Conservation (phyloP, 2,329 filamentous ascomycete species). For the Penicillium sp. region DNA sequence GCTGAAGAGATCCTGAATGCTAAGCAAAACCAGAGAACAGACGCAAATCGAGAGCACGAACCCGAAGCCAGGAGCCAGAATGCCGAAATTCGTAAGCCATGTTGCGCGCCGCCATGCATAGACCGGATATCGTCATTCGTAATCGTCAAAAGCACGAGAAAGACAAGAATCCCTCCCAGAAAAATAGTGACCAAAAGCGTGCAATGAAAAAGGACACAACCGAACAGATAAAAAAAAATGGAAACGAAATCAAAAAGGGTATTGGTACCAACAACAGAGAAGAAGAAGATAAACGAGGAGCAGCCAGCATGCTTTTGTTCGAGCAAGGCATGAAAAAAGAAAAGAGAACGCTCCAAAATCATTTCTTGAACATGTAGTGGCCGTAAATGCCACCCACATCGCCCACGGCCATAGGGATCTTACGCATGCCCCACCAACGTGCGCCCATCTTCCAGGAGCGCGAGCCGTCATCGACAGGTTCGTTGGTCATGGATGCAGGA, state of each 20-base stretch:
- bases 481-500: slow-evolving; percentile 43
- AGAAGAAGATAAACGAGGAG: slow-evolving; percentile 15
- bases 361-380: slow-evolving; percentile 65
- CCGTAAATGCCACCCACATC: slow-evolving; percentile 66
- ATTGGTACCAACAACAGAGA: slow-evolving; percentile 26
- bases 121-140: slow-evolving; percentile 38
- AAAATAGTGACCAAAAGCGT: slow-evolving; percentile 12
- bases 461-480: slow-evolving; percentile 60
- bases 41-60: slow-evolving; percentile 35
- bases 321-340: slow-evolving; percentile 17
- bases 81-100: slow-evolving; percentile 38
- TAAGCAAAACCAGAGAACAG: slow-evolving; percentile 34
- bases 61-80: slow-evolving; percentile 35
- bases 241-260: slow-evolving; percentile 27
- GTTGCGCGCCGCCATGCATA: slow-evolving; percentile 39
- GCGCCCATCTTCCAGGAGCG: slow-evolving; percentile 84
- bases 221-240: slow-evolving; percentile 21
- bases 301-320: slow-evolving; percentile 23
- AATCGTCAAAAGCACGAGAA: slow-evolving; percentile 24
- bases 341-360: slow-evolving; percentile 23
- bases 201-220: background rate
- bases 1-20: slow-evolving; percentile 37
- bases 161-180: slow-evolving; percentile 14
- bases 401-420: slow-evolving; percentile 61
- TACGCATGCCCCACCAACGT: slow-evolving; percentile 83